These are phyloP conservation scores for Solanum appendiculatum DNA, from an alignment of 257 asterid species.

Conservation along the genomic window DNA sequence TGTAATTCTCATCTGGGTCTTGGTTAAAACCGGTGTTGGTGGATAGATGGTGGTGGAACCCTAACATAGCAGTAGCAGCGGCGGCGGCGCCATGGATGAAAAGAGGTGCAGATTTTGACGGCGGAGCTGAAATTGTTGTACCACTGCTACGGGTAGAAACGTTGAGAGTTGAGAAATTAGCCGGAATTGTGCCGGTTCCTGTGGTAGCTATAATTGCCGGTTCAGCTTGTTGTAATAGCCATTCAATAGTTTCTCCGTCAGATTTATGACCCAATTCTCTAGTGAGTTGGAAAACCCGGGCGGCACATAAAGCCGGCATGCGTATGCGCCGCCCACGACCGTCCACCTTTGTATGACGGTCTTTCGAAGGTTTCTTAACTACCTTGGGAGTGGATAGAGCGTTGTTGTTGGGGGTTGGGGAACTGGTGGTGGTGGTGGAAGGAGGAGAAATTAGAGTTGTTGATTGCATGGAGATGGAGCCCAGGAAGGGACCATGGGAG, in stretches of 20 bases:
- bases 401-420: neutral
- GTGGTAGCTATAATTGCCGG: neutral
- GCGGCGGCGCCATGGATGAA: neutral
- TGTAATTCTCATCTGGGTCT: slow-evolving; percentile 62
- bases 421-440: neutral
- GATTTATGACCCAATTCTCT: slow-evolving; percentile 30
- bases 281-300: slow-evolving; percentile 29
- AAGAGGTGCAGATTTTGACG: neutral
- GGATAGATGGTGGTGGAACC: slow-evolving; percentile 73
- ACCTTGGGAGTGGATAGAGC: neutral
- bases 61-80: slow-evolving; percentile 50
- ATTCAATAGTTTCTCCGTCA: slow-evolving; percentile 23
- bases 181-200: neutral
- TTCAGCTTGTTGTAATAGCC: neutral
- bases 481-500: slow-evolving; percentile 17
- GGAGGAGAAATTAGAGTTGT: slow-evolving; percentile 3
- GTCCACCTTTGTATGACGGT: slow-evolving; percentile 36
- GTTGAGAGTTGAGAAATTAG: neutral
- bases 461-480: slow-evolving; percentile 30
- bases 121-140: neutral
- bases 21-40: slow-evolving; percentile 34
- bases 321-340: slow-evolving; percentile 35
- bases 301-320: slow-evolving; percentile 34
- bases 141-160: neutral
- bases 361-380: slow-evolving; percentile 20